Percentiles rank a stretch among this genome's conserved stretches.
Conservation (phyloP, 2,329 filamentous ascomycete species). For the Colletotrichum tofieldiae region DNA sequence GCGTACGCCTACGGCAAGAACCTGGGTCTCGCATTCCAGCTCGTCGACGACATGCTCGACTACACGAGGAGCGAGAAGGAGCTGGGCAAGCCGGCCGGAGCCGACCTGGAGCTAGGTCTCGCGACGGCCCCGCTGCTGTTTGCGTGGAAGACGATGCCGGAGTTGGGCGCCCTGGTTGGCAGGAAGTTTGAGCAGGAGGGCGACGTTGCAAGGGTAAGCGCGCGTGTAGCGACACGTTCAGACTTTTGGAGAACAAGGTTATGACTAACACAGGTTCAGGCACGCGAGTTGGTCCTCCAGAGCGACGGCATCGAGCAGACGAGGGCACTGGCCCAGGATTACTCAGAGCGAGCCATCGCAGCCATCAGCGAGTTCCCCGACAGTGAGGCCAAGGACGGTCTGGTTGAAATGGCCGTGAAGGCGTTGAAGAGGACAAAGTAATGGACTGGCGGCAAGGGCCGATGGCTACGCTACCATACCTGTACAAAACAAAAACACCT, state of each 20-base stretch:
- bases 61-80: conserved; percentile 90
- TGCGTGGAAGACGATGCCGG: conserved; percentile 91
- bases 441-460: conserved; percentile 25
- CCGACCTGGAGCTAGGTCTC: conserved; percentile 92
- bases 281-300: conserved; percentile 85
- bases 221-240: neutral
- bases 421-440: conserved; percentile 91
- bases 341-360: conserved; percentile 87
- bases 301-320: conserved; percentile 95
- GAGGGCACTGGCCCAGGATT: conserved; percentile 89
- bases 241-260: conserved; percentile 38
- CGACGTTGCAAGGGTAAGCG: conserved; percentile 85
- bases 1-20: conserved; percentile 96
- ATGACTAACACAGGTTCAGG: conserved; percentile 67
- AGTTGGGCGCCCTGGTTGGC: conserved; percentile 89
- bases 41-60: conserved; percentile 98
- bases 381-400: conserved; percentile 93
- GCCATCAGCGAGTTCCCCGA: conserved; percentile 90
- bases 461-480: neutral
- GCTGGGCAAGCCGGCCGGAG: conserved; percentile 94
- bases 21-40: conserved; percentile 93
- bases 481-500: conserved; percentile 35
- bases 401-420: conserved; percentile 95
- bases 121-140: conserved; percentile 95
- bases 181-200: conserved; percentile 89